Evolutionary conservation across 2,329 filamentous ascomycete genomes (phyloP).

Genomic region (Colletotrichum sp.): DNA sequence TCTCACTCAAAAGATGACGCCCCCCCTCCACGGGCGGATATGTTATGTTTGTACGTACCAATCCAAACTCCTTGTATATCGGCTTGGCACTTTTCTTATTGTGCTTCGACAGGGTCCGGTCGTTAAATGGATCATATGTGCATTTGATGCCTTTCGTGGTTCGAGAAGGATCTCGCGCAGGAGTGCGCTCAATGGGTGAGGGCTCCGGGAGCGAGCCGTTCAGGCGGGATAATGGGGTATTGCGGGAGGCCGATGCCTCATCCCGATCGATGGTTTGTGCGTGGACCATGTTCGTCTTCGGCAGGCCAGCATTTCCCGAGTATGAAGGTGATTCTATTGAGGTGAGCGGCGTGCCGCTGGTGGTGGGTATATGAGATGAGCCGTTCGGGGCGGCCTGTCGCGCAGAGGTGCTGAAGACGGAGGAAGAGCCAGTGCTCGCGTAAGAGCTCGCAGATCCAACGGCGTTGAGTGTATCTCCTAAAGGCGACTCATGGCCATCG

Average conservation of each 20-base stretch:
- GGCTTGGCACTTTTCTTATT: conserved; percentile 64
- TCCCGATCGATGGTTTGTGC: conserved; percentile 48
- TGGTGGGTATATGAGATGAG: conserved; percentile 46
- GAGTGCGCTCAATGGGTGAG: conserved; percentile 45
- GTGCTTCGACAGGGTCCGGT: conserved; percentile 51
- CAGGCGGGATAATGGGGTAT: conserved; percentile 30
- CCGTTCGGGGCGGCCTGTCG: conserved; percentile 44
- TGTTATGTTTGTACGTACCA: conserved; percentile 64
- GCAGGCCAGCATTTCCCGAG: conserved; percentile 50
- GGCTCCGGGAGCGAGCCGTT: conserved; percentile 36
- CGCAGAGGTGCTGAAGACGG: conserved; percentile 66
- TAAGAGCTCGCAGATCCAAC: conserved; percentile 76
- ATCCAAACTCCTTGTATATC: conserved; percentile 67
- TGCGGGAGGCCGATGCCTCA: conserved; percentile 29
- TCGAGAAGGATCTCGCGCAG: conserved; percentile 61
- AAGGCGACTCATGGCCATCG: conserved; percentile 64
- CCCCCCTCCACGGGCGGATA: conserved; percentile 50
- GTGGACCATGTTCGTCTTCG: conserved; percentile 61
- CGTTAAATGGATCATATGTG: conserved; percentile 65
- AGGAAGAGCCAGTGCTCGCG: conserved; percentile 69
- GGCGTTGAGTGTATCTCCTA: conserved; percentile 72
- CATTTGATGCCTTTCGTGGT: conserved; percentile 62
- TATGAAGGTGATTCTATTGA: conserved; percentile 56
- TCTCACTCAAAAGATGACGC: conserved; percentile 64
- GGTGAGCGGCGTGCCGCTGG: conserved; percentile 56